Conservation (phyloP, 176 grass and related monocot genomes). For the Hyparrhenia diplandra region DNA sequence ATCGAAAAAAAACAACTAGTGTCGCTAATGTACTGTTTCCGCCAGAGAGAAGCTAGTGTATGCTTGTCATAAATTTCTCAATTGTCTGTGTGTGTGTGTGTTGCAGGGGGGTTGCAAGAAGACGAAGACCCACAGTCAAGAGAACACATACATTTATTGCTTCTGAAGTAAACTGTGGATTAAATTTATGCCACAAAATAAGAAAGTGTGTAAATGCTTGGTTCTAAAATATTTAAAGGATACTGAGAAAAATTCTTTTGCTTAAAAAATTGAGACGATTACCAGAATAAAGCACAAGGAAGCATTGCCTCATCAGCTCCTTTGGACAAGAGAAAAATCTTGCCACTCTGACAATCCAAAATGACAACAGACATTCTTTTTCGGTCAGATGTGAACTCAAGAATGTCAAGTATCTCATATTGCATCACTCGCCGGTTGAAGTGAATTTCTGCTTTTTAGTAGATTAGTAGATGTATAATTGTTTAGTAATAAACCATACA, state of each 20-base stretch:
- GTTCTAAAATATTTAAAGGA: not conserved
- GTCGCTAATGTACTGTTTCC: not conserved
- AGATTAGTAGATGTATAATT: slow-evolving; percentile 29
- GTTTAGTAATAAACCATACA: slow-evolving; percentile 11
- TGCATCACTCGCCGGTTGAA: slow-evolving; percentile 62
- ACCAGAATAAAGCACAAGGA: slow-evolving; percentile 78
- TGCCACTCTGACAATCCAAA: slow-evolving; percentile 69
- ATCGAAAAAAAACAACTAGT: not conserved
- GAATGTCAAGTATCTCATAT: slow-evolving; percentile 81
- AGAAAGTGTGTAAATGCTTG: not conserved
- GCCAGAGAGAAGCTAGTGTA: not conserved
- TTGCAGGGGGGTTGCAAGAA: no score
- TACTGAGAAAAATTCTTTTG: not conserved
- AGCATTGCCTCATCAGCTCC: slow-evolving; percentile 86
- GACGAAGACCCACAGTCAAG: slow-evolving; percentile 2
- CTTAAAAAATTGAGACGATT: slow-evolving; percentile 16
- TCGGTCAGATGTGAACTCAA: slow-evolving; percentile 97
- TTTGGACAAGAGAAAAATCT: slow-evolving; percentile 89
- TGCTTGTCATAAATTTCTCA: no score
- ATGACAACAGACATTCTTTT: slow-evolving; percentile 94
- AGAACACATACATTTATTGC: not conserved
- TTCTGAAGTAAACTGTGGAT: not conserved
- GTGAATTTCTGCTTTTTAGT: slow-evolving; percentile 74
- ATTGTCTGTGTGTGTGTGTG: no score
- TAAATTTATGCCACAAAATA: slow-evolving; percentile 9